Evolutionary conservation across 139 green algal species (phyloP), one percentile per base, ranked within the genome.

Genomic region (Coccomyxa sp.): DNA sequence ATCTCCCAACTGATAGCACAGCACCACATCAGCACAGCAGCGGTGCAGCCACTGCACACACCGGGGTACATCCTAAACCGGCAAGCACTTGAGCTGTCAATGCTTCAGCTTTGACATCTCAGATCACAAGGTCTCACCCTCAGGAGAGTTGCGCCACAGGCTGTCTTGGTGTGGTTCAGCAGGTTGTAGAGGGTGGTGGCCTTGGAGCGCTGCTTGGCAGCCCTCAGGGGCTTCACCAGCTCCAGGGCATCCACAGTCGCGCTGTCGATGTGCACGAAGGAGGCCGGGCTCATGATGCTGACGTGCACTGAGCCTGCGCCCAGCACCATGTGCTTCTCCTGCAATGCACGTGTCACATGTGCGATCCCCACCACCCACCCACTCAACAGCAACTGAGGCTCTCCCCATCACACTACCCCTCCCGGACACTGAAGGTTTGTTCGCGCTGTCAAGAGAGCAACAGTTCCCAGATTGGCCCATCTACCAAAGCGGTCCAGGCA

Each of bases 221-320:
- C 34, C 39, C 44, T n/a, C 70, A 76, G 73, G 7, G 88, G 75
- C 22, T 86, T 76, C 27, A 93, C 55, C 8, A 94, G 68, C 79
- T 92, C 90, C 72, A 95, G 76, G 0, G 79, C 82, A 27, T 78
- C 70, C 22, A 89, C 75, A 10, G 73, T 83, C 14, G 76, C 81
- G 0, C 41, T n/a, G 39, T 95, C 91, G 68, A 95, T 87, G 18
- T 86, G 76, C 89, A 94, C 88, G 76, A 94, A 82, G 33, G 84
- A 37, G 16, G 55, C 55, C 27, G 68, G 70, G 39, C 64, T 68
- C 8, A 36, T 12, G 22, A 79, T 75, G 7, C 73, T 44, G 64
- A 88, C 75, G 8, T 83, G 37, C 58, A 91, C 69, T 58, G 77
- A 82, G 36, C 71, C 72, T 0, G 76, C 76, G 10, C 55, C 31